A percentile compares a stretch with the other conserved stretches of the same genome.
Conservation (phyloP, 768 basidiomycete genomes). For the Mycena pura region DNA sequence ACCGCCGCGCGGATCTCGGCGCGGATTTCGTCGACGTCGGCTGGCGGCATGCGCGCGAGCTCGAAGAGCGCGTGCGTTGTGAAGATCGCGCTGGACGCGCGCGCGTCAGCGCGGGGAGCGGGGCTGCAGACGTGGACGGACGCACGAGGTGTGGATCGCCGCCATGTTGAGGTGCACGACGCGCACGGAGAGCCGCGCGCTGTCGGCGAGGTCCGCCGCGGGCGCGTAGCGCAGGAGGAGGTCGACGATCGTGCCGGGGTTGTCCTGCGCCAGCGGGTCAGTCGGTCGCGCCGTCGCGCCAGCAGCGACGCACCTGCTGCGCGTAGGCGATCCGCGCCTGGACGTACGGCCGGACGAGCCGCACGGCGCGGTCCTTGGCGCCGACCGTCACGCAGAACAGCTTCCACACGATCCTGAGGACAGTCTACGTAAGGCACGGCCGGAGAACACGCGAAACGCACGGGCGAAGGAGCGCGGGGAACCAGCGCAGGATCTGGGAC, state of each 20-base stretch:
- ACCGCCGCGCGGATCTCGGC: slow-evolving; percentile 19
- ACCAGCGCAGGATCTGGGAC: slow-evolving; percentile 18
- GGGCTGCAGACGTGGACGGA: not conserved
- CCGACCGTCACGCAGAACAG: slow-evolving; percentile 1
- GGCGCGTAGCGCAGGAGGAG: slow-evolving; percentile 21
- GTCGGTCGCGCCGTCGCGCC: too few species aligned
- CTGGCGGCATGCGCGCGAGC: slow-evolving; percentile 17
- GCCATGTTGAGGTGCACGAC: slow-evolving; percentile 27
- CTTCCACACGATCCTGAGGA: slow-evolving; percentile 10
- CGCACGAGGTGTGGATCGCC: slow-evolving; percentile 27
- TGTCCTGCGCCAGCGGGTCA: too few species aligned
- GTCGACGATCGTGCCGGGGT: slow-evolving; percentile 11
- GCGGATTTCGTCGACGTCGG: slow-evolving; percentile 19
- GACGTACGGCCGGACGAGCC: slow-evolving; percentile 11
- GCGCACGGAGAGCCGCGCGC: slow-evolving; percentile 7
- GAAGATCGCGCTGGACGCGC: slow-evolving; percentile 19
- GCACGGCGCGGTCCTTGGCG: not conserved
- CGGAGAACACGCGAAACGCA: not conserved
- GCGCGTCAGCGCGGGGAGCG: too few species aligned
- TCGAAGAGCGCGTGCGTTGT: slow-evolving; percentile 28
- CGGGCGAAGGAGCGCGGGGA: not conserved
- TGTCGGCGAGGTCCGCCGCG: slow-evolving; percentile 9
- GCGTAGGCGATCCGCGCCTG: slow-evolving; percentile 11
- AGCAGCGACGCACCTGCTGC: not conserved
- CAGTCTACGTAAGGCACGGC: too few species aligned